Evolutionary conservation across 2,329 filamentous ascomycete genomes (phyloP), one percentile per base, ranked within the genome.

Genomic region (Sarocladium kiliense): DNA sequence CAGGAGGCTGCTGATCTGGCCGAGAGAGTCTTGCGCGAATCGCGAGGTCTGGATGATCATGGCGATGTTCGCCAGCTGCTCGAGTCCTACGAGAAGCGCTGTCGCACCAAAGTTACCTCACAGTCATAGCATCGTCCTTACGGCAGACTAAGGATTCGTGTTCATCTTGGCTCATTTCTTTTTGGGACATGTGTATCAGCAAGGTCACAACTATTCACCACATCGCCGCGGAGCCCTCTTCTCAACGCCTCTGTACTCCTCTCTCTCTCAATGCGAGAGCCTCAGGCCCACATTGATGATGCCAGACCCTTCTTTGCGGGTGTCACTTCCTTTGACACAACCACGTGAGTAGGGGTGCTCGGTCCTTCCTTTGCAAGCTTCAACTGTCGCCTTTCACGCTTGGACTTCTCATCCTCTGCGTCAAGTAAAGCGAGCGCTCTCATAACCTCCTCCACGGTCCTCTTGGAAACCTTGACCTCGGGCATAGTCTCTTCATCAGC

Each of bases 1-100:
- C 64, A 65, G 1, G 73, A 79, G 54, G 78, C 74, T 2, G 67
- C 71, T n/a, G 60, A 62, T 11, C 73, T 83, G 44, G 66, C 75
- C 5, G 55, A 61, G 2, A 59, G 62, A 3, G 65, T 75, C 0
- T 62, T 80, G 64, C 3, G 62, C 60, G 7, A 63, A 60, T 14
- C 61, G 58, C 3, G 60, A 63, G 3, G 68, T 64, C 6, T 57
- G 81, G 12, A 53, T 3, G 34, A 53, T 7, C 78, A 82, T 25
- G 58, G 58, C 3, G 78, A 81, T 45, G 73, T 75, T 6, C 64
- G 64, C 49, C 63, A 64, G 44, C 55, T 75, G 45, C 59, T 82
- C 41, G 55, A 57, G 41, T 64, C 68, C 34, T 82, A 82, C 53
- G 67, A 74, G 59, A 60, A 51, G 21, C 76, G 67, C 60, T 79